A percentile compares a stretch with the other conserved stretches of the same genome.
Evolutionary conservation across 176 grass and related monocot species (phyloP).

Genomic region (Triticum dicoccoides): DNA sequence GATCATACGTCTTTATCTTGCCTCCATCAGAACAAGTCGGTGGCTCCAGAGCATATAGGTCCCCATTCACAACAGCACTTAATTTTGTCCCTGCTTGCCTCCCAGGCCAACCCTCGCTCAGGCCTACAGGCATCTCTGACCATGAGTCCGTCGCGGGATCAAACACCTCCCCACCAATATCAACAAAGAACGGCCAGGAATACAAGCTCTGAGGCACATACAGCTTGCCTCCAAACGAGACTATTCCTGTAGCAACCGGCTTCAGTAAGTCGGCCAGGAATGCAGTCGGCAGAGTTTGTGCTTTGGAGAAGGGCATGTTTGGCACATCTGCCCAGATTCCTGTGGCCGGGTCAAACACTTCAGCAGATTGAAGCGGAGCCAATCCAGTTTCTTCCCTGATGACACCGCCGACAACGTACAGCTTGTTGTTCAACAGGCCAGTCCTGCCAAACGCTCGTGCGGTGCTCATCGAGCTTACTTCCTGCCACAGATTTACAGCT

Average conservation of each 20-base stretch:
- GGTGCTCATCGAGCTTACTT: slow-evolving; percentile 60
- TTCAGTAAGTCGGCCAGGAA: slow-evolving; percentile 70
- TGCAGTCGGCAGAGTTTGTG: slow-evolving; percentile 41
- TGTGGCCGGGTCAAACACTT: slow-evolving; percentile 73
- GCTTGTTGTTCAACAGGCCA: slow-evolving; percentile 67
- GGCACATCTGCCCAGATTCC: slow-evolving; percentile 58
- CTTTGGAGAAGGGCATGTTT: slow-evolving; percentile 69
- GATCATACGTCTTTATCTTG: slow-evolving; percentile 79
- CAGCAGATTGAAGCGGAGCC: slow-evolving; percentile 60
- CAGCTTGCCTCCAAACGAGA: slow-evolving; percentile 59
- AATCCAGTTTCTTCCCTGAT: slow-evolving; percentile 40
- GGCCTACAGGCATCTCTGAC: slow-evolving; percentile 69
- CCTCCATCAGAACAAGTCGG: slow-evolving; percentile 46
- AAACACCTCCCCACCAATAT: slow-evolving; percentile 74
- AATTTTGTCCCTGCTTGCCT: slow-evolving; percentile 71
- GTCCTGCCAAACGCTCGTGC: slow-evolving; percentile 71
- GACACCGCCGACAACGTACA: slow-evolving; percentile 85
- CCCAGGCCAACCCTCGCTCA: slow-evolving; percentile 81
- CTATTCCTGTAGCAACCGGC: slow-evolving; percentile 67
- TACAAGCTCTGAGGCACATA: slow-evolving; percentile 84
- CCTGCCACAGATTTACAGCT: slow-evolving; percentile 61
- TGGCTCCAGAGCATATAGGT: slow-evolving; percentile 78
- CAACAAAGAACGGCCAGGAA: slow-evolving; percentile 75
- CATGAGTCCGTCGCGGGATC: slow-evolving; percentile 61
- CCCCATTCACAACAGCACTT: slow-evolving; percentile 52